Evolutionary conservation across 495 filamentous ascomycete genomes (phyloP).

Genomic region (Penicillium argentinense): DNA sequence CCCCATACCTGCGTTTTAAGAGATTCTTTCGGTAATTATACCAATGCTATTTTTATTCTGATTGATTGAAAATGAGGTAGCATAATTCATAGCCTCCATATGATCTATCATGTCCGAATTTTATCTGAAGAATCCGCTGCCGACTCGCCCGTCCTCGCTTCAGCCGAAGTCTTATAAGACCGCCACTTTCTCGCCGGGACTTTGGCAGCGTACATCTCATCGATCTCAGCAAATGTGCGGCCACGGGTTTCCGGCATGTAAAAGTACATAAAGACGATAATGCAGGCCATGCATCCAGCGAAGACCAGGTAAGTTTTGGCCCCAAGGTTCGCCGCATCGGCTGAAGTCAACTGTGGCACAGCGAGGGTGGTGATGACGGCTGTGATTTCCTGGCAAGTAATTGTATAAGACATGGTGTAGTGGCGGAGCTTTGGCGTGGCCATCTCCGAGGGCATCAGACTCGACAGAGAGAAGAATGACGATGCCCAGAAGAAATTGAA

Average conservation of each 20-base stretch:
- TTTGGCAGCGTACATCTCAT: conserved; percentile 54
- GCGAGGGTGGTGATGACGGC: conserved; percentile 39
- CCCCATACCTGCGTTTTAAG: no score
- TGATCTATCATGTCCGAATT: neutral
- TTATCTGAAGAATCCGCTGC: neutral
- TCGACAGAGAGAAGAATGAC: conserved; percentile 34
- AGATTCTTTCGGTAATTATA: no score
- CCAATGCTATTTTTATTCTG: no score
- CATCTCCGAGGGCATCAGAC: conserved; percentile 40
- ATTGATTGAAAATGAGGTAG: no score
- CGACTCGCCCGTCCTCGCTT: conserved; percentile 16
- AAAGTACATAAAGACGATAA: conserved; percentile 50
- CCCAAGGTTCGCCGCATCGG: conserved; percentile 38
- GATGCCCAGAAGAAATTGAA: conserved; percentile 44
- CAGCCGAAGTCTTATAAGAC: conserved; percentile 24
- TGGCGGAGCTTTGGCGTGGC: conserved; percentile 43
- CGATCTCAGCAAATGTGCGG: conserved; percentile 52
- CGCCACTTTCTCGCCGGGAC: conserved; percentile 45
- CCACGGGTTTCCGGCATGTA: conserved; percentile 53
- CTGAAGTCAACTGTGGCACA: conserved; percentile 36
- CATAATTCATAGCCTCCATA: no score
- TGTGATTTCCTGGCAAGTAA: conserved; percentile 37
- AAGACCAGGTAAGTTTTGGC: conserved; percentile 41
- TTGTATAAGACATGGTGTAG: conserved; percentile 42
- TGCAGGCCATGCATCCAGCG: conserved; percentile 36